phyloP scores from a whole-genome alignment of 768 basidiomycete genomes.

The Phylloporus scabripes region DNA sequence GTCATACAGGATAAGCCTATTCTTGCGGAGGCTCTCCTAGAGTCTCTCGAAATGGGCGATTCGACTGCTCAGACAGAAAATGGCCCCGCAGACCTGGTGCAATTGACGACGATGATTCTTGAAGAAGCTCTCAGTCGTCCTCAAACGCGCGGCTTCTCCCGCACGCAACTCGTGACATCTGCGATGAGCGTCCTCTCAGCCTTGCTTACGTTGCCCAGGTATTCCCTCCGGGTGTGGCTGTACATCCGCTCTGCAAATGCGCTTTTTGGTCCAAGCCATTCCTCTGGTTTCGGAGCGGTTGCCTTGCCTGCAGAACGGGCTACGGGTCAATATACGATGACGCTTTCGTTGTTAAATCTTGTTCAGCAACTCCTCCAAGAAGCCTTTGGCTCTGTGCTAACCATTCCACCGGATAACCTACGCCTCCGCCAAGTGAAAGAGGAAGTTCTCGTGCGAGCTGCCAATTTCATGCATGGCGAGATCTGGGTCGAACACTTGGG shows the following conservation, averaged over 20 bases:
- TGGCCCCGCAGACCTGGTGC: constrained; percentile 66
- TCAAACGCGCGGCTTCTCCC: constrained; percentile 38
- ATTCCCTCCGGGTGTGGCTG: constrained; percentile 83
- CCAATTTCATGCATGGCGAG: constrained; percentile 75
- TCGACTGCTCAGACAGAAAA: constrained; percentile 41
- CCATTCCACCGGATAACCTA: constrained; percentile 48
- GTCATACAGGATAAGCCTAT: constrained; percentile 65
- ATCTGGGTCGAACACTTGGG: constrained; percentile 82
- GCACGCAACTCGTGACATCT: constrained; percentile 66
- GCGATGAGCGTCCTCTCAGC: constrained; percentile 78
- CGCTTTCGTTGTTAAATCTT: constrained; percentile 69
- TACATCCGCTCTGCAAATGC: constrained; percentile 76
- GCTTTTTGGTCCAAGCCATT: constrained; percentile 63
- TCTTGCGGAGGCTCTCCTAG: constrained; percentile 61
- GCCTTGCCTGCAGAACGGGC: constrained; percentile 67
- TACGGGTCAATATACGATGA: constrained; percentile 76
- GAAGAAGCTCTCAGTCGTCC: constrained; percentile 67
- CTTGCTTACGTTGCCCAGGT: constrained; percentile 64
- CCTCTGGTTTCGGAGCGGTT: constrained; percentile 52
- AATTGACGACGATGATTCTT: constrained; percentile 74
- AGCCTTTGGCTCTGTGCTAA: constrained; percentile 49
- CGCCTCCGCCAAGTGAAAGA: constrained; percentile 72
- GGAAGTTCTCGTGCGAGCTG: constrained; percentile 75
- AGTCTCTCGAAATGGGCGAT: constrained; percentile 47
- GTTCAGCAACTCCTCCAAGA: constrained; percentile 73